These are phyloP conservation scores for Leccinum sublutescens DNA, from an alignment of 768 basidiomycete genomes.

Conservation along the genomic window DNA sequence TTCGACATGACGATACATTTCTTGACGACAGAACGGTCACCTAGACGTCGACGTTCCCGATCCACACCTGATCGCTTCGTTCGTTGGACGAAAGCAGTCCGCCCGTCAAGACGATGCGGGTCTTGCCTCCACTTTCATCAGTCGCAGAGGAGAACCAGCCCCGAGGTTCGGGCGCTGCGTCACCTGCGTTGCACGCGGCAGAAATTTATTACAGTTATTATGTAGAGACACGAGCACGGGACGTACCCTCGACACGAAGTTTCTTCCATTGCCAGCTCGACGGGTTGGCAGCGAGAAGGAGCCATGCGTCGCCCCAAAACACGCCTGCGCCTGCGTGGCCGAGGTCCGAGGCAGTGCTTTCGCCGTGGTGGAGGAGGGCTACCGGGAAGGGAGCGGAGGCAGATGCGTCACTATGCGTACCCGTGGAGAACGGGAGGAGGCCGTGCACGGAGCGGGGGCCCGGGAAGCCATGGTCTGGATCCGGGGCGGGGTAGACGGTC, in stretches of 20 bases:
- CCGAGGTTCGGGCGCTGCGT: constrained; percentile 30
- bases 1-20: background rate
- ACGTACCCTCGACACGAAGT: constrained; percentile 13
- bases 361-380: constrained; percentile 38
- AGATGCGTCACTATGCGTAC: background rate
- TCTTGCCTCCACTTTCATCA: constrained; percentile 23
- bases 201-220: background rate
- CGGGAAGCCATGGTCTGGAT: constrained; percentile 30
- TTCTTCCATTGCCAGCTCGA: constrained; percentile 27
- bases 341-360: constrained; percentile 33
- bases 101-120: constrained; percentile 37
- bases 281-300: constrained; percentile 20
- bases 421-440: constrained; percentile 24
- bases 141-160: constrained; percentile 44
- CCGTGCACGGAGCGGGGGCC: constrained; percentile 37
- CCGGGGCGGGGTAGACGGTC: constrained; percentile 23
- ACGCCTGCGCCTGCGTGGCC: constrained; percentile 40
- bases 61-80: constrained; percentile 42
- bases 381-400: constrained; percentile 12
- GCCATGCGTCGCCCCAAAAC: constrained; percentile 43
- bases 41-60: constrained; percentile 32
- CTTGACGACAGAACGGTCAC: background rate
- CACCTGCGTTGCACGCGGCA: background rate
- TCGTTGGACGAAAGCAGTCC: constrained; percentile 42
- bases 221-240: background rate